Evolutionary conservation across 2,329 filamentous ascomycete species (phyloP).

Genomic region (Alternaria metachromatica): DNA sequence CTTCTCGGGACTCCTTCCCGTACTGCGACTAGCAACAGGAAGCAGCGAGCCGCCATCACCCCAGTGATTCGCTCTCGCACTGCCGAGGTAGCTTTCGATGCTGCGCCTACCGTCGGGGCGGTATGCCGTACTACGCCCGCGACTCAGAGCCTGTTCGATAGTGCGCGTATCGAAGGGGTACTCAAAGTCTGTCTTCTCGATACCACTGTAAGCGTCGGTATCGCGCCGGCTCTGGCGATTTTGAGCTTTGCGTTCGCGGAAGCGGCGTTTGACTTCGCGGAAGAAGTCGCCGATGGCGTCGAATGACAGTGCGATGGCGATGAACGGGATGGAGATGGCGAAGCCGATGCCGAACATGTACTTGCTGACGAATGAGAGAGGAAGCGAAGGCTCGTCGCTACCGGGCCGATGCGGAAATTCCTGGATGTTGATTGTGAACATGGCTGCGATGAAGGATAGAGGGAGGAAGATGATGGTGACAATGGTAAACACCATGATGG

Average conservation of each 20-base stretch:
- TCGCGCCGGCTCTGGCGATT: background rate
- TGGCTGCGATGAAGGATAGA: constrained; percentile 61
- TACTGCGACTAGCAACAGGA: constrained; percentile 45
- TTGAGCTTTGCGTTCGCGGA: constrained; percentile 11
- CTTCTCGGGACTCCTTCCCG: constrained; percentile 24
- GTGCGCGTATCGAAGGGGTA: constrained; percentile 32
- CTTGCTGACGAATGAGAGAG: constrained; percentile 59
- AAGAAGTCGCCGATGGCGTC: constrained; percentile 50
- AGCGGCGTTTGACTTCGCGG: constrained; percentile 31
- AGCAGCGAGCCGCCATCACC: constrained; percentile 20
- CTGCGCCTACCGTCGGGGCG: constrained; percentile 31
- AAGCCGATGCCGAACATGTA: constrained; percentile 65
- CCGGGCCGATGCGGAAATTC: constrained; percentile 52
- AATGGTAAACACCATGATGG: constrained; percentile 66
- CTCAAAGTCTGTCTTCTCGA: constrained; percentile 20
- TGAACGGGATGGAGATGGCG: constrained; percentile 59
- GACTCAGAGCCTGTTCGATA: constrained; percentile 36
- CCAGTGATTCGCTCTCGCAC: constrained; percentile 16
- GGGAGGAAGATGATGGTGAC: constrained; percentile 66
- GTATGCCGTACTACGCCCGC: constrained; percentile 31
- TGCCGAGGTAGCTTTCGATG: constrained; percentile 38
- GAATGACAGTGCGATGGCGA: constrained; percentile 55
- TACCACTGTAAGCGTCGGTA: background rate
- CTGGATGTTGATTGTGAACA: constrained; percentile 63
- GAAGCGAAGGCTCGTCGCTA: constrained; percentile 46